phyloP scores from a whole-genome alignment of 2,329 filamentous ascomycete genomes.

The Fusarium nodosum region DNA sequence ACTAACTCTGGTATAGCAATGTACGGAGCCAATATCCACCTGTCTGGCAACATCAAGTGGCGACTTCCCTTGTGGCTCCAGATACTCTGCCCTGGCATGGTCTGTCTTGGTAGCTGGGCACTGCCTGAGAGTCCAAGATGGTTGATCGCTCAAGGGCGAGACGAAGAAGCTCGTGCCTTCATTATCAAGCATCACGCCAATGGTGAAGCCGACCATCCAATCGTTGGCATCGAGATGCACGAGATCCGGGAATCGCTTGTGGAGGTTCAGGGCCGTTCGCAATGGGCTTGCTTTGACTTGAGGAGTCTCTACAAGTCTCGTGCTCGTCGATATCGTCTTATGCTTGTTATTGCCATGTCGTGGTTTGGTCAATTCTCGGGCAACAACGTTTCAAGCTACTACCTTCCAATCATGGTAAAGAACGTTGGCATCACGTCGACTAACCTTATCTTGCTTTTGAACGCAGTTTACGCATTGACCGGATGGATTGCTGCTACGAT shows the following conservation, averaged over 20 bases:
- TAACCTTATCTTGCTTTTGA: constrained; percentile 11
- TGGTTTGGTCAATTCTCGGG: constrained; percentile 24
- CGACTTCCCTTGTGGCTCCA: constrained; percentile 40
- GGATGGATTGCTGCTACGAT: constrained; percentile 22
- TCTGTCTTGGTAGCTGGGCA: constrained; percentile 56
- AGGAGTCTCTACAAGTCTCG: constrained; percentile 8
- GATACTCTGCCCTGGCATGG: constrained; percentile 36
- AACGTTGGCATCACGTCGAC: constrained; percentile 15
- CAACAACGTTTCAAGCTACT: constrained; percentile 20
- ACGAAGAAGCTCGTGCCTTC: neutral
- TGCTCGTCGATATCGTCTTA: constrained; percentile 7
- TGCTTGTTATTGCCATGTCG: constrained; percentile 19
- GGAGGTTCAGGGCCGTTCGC: neutral
- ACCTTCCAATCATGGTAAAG: constrained; percentile 17
- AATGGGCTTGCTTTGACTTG: constrained; percentile 23
- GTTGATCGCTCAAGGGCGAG: constrained; percentile 44
- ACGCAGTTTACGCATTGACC: constrained; percentile 14
- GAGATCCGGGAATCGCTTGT: constrained; percentile 13
- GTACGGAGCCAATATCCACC: constrained; percentile 39
- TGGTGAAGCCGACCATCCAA: constrained; percentile 5
- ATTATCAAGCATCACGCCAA: constrained; percentile 25
- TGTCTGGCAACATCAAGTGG: constrained; percentile 41
- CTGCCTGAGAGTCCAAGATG: constrained; percentile 73
- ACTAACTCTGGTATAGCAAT: neutral
- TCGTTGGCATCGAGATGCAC: constrained; percentile 16